phyloP scores from a whole-genome alignment of 768 basidiomycete species.

The Trametes gibbosa region DNA sequence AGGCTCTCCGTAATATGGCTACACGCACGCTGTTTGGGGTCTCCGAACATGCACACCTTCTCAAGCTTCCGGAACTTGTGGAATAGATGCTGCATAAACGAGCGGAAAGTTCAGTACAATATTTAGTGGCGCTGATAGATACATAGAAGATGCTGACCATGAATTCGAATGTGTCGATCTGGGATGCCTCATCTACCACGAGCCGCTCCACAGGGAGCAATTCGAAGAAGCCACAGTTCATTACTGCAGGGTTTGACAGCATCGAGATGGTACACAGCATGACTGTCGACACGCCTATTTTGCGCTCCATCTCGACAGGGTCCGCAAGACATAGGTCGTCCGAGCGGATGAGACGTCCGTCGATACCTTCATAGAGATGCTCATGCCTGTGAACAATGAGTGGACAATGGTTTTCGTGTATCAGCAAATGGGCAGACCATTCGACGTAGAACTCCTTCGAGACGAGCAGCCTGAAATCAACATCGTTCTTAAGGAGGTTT shows the following conservation, averaged over 20 bases:
- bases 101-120: not conserved
- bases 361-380: slow-evolving; percentile 37
- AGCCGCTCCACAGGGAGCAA: slow-evolving; percentile 43
- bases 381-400: slow-evolving; percentile 43
- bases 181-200: slow-evolving; percentile 57
- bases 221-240: slow-evolving; percentile 31
- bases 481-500: slow-evolving; percentile 50
- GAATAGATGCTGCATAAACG: slow-evolving; percentile 40
- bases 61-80: slow-evolving; percentile 37
- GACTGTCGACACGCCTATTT: slow-evolving; percentile 33
- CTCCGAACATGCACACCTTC: slow-evolving; percentile 53
- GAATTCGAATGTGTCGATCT: slow-evolving; percentile 47
- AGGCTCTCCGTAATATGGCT: not conserved
- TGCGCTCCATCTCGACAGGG: slow-evolving; percentile 18
- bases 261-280: slow-evolving; percentile 50
- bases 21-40: slow-evolving; percentile 47
- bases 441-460: slow-evolving; percentile 30
- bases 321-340: slow-evolving; percentile 37
- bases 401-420: not conserved
- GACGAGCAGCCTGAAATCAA: slow-evolving; percentile 55
- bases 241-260: slow-evolving; percentile 46
- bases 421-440: slow-evolving; percentile 21
- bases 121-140: not conserved
- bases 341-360: slow-evolving; percentile 37
- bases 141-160: slow-evolving; percentile 32